Percentiles rank a stretch among this genome's conserved stretches.
These are phyloP conservation scores for Leptographium procerum DNA, from an alignment of 2,329 filamentous ascomycete genomes.

Conservation along the genomic window DNA sequence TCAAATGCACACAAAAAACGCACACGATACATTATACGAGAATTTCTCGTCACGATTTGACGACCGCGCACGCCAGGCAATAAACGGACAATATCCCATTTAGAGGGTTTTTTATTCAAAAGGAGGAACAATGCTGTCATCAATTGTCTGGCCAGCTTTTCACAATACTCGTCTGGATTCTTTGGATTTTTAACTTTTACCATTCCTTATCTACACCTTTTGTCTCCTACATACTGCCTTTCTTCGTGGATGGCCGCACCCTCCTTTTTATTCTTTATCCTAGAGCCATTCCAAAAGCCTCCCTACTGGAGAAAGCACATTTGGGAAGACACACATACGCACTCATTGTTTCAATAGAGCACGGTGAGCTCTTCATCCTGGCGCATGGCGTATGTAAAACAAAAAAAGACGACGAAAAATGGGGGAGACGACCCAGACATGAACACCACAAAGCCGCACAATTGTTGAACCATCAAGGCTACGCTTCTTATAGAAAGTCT, in stretches of 20 bases:
- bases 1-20: not conserved
- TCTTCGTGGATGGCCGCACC: not conserved
- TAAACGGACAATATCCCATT: not conserved
- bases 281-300: not conserved
- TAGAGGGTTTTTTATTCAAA: not conserved
- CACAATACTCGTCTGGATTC: not conserved
- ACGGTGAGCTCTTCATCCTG: not conserved
- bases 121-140: not conserved
- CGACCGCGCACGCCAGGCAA: not conserved
- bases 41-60: conserved; percentile 1
- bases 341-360: not conserved
- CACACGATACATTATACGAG: not conserved
- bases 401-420: not conserved
- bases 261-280: not conserved
- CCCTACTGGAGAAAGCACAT: not conserved
- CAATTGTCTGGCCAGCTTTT: not conserved
- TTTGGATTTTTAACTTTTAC: not conserved
- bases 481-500: not conserved
- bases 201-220: not conserved
- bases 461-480: not conserved
- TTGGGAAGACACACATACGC: not conserved
- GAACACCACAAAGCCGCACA: not conserved
- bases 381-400: conserved; percentile 2
- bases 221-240: not conserved
- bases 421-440: not conserved